Evolutionary conservation across 2,329 filamentous ascomycete species (phyloP).

Genomic region (Xylariomycetidae sp.): DNA sequence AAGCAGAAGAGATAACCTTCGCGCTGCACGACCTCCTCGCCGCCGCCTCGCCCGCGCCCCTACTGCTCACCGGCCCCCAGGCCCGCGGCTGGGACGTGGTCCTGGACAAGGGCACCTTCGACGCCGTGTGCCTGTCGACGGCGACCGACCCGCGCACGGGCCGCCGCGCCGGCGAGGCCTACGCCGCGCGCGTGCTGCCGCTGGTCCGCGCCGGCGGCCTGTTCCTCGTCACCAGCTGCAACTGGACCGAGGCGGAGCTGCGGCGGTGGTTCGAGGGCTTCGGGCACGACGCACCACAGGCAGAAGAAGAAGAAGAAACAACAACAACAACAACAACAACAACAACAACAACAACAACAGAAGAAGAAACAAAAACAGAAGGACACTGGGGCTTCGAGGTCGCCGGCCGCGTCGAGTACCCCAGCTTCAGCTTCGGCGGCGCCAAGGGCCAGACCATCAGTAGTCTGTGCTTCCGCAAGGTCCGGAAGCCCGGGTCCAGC

Average conservation of each 20-base stretch:
- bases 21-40: constrained; percentile 58
- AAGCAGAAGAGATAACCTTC: constrained; percentile 28
- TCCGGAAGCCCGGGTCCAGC: constrained; percentile 17
- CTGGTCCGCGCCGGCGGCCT: constrained; percentile 66
- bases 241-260: constrained; percentile 93
- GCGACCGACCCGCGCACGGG: constrained; percentile 43
- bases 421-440: constrained; percentile 83
- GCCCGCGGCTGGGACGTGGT: constrained; percentile 72
- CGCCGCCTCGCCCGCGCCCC: constrained; percentile 28
- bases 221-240: constrained; percentile 88
- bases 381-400: constrained; percentile 46
- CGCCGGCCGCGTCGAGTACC: constrained; percentile 69
- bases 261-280: constrained; percentile 65
- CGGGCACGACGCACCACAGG: neutral
- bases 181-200: constrained; percentile 60
- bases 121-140: constrained; percentile 76
- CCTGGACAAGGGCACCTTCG: constrained; percentile 97
- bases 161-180: constrained; percentile 65
- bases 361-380: constrained; percentile 10
- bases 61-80: constrained; percentile 25
- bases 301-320: constrained; percentile 7
- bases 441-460: constrained; percentile 83
- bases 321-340: no score
- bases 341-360: no score
- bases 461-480: constrained; percentile 70